A percentile compares a stretch with the other conserved stretches of the same genome.
Conservation (phyloP, 2,329 filamentous ascomycete species). For the Neonectria neomacrospora region DNA sequence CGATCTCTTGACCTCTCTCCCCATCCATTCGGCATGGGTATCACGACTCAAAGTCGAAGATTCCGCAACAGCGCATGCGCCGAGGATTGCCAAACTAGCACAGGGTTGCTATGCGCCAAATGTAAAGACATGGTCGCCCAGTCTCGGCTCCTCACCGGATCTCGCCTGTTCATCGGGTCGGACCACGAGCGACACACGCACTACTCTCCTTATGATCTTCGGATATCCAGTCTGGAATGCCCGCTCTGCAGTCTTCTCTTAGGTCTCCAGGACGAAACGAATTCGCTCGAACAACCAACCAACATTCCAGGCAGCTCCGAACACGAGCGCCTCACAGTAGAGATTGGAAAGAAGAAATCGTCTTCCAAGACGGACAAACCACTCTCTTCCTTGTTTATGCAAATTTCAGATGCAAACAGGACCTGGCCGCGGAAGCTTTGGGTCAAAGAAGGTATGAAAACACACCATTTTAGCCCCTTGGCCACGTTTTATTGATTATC, state of each 20-base stretch:
- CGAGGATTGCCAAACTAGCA: not conserved
- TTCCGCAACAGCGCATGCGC: not conserved
- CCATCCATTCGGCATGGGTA: not conserved
- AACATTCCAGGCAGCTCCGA: not conserved
- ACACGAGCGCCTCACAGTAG: not conserved
- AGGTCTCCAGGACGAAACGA: not conserved
- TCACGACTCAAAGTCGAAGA: not conserved
- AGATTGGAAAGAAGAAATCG: not conserved
- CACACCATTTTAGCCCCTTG: not conserved
- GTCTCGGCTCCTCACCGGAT: not conserved
- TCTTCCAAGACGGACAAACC: no score
- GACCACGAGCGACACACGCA: not conserved
- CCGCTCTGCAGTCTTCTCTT: not conserved
- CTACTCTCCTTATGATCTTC: not conserved
- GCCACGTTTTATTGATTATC: not conserved
- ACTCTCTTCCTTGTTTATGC: not conserved
- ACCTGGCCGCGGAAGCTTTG: not conserved
- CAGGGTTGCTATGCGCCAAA: not conserved
- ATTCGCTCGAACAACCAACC: not conserved
- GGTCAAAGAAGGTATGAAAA: not conserved
- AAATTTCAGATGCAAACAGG: not conserved
- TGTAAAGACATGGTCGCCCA: not conserved
- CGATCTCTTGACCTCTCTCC: no score
- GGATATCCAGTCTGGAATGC: not conserved
- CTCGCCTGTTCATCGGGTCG: not conserved